Conservation (phyloP, 2,329 filamentous ascomycete species). For the Aaosphaeria arxii region DNA sequence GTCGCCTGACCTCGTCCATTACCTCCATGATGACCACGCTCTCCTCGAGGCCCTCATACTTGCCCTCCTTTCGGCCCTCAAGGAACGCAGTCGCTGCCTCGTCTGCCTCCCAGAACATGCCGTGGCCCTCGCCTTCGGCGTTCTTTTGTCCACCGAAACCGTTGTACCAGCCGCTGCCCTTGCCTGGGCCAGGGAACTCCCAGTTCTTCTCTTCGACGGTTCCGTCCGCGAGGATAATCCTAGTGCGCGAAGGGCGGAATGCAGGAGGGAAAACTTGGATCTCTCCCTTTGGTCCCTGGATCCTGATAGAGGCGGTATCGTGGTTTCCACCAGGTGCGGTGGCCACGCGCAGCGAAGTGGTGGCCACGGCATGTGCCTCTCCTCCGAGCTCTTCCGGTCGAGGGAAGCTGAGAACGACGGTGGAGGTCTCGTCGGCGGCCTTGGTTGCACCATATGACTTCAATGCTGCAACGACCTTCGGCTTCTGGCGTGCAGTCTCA, state of each 20-base stretch:
- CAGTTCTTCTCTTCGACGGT: conserved; percentile 49
- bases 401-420: conserved; percentile 74
- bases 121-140: conserved; percentile 63
- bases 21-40: conserved; percentile 82
- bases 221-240: conserved; percentile 54
- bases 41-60: conserved; percentile 63
- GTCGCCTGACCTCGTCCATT: conserved; percentile 67
- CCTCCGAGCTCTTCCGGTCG: conserved; percentile 47
- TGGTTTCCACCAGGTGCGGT: conserved; percentile 56
- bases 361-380: conserved; percentile 69
- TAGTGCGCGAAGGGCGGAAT: conserved; percentile 66
- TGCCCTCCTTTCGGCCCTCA: conserved; percentile 75
- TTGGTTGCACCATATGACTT: conserved; percentile 70
- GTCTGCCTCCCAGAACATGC: conserved; percentile 89
- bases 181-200: conserved; percentile 45
- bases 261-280: conserved; percentile 75
- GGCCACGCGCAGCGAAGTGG: conserved; percentile 41
- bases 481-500: conserved; percentile 60
- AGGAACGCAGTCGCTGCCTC: conserved; percentile 72
- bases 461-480: conserved; percentile 63
- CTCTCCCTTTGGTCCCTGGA: conserved; percentile 78
- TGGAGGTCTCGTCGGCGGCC: conserved; percentile 75
- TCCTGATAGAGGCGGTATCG: conserved; percentile 67
- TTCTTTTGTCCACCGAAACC: conserved; percentile 43
- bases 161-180: conserved; percentile 47